A percentile compares a stretch with the other conserved stretches of the same genome.
Evolutionary conservation across 306 rosid species (phyloP).

Genomic region (Lotus japonicus): DNA sequence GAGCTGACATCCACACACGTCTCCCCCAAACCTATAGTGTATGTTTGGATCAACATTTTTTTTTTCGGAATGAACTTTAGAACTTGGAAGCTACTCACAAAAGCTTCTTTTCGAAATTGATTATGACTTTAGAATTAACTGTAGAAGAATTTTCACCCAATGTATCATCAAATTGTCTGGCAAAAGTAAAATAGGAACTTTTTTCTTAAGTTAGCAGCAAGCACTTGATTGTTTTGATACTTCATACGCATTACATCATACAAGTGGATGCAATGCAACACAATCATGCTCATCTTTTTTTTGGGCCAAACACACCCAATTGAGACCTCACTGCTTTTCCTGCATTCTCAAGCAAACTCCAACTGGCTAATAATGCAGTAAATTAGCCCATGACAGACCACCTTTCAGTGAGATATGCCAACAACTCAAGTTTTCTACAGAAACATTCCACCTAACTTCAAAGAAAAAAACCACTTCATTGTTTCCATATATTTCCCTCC

Average conservation of each 20-base stretch:
- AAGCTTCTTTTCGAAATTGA: no score
- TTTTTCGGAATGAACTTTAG: no score
- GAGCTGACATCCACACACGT: slow-evolving; percentile 30
- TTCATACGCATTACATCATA: neutral
- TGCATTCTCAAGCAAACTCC: slow-evolving; percentile 63
- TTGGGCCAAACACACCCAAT: neutral
- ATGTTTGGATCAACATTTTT: no score
- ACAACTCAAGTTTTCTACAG: no score
- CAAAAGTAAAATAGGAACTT: slow-evolving; percentile 13
- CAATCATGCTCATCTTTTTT: slow-evolving; percentile 11
- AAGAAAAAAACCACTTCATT: neutral
- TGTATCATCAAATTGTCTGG: neutral
- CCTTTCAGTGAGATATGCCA: no score
- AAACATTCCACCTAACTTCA: slow-evolving; percentile 26
- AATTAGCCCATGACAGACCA: slow-evolving; percentile 31
- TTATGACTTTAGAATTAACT: no score
- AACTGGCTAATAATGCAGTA: slow-evolving; percentile 13
- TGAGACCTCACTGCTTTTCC: slow-evolving; percentile 35
- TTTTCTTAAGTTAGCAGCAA: slow-evolving; percentile 29
- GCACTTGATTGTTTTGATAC: slow-evolving; percentile 14
- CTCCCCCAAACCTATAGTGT: neutral
- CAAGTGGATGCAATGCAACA: slow-evolving; percentile 34
- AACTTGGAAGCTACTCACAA: no score
- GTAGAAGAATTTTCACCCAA: neutral
- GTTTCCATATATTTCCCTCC: slow-evolving; percentile 39